Base-by-base conservation (phyloP, 2,329 filamentous ascomycete species). In the Orbilia brochopaga region DNA sequence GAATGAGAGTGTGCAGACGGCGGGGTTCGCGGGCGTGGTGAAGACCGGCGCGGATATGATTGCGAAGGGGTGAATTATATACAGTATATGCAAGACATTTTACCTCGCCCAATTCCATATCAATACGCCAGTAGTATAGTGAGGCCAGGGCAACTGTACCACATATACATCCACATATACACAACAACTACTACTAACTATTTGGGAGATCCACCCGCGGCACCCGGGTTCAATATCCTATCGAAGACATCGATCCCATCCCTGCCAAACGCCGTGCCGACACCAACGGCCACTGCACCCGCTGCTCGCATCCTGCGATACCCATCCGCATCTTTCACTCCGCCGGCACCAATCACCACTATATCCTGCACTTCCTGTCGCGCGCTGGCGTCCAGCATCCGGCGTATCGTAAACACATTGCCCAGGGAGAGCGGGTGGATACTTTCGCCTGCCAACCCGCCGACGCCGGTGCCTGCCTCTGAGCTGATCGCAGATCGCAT, bases 11-110 rank as follows among this genome's bases (percentile, higher is more conserved):
- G 86, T 99, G 67, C 94, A 99, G 82, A 97, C 94, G 0, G 93
- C 94, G 5, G 94, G 92, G 0, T 83, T 97, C 51, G 91, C 97
- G 10, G 94, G 93, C 0, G 90, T 96, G 3, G 86, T 99, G 1
- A 70, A 70, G n/a, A 51, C 42, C 2, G 66, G 66, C 11, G 66
- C 66, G 4, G 66, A 70, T 46, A 70, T 70, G 66, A 70, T 70
- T 52, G 66, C 59, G 11, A 70, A 64, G 32, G 37, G 42, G 6
- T 67, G 44, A 37, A n/a, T 32, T 7, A 21, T 6, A 48, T 21
- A 17, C 6, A 6, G 15, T 48, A 48, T n/a, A 48, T n/a, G 15
- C n/a, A n/a, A n/a, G n/a, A n/a, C n/a, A n/a, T n/a, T n/a, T n/a
- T n/a, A n/a, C n/a, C n/a, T n/a, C n/a, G n/a, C n/a, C n/a, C n/a